Percentiles rank a stretch among this genome's conserved stretches.
Evolutionary conservation across 441 rosid species (phyloP).

Genomic region (Biscutella auriculata): DNA sequence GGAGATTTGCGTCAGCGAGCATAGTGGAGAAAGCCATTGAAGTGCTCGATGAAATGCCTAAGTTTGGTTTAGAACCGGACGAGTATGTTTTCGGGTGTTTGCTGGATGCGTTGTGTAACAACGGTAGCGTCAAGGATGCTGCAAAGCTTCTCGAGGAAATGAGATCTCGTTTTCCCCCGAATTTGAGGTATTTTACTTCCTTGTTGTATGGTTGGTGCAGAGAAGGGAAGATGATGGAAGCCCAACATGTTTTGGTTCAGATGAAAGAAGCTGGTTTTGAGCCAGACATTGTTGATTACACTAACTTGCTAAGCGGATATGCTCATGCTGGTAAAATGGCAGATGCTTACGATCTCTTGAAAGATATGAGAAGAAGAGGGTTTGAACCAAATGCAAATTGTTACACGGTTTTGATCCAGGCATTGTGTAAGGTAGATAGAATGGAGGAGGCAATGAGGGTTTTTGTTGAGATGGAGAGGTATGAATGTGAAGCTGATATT

Average conservation of each 20-base stretch:
- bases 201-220: conserved; percentile 88
- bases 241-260: conserved; percentile 65
- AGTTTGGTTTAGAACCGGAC: conserved; percentile 68
- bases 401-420: conserved; percentile 78
- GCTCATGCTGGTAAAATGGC: conserved; percentile 55
- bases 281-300: conserved; percentile 74
- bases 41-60: conserved; percentile 86
- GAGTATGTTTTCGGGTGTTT: conserved; percentile 63
- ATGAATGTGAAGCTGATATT: conserved; percentile 58
- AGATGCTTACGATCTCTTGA: conserved; percentile 66
- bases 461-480: conserved; percentile 67
- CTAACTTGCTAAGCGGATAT: conserved; percentile 67
- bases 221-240: conserved; percentile 77
- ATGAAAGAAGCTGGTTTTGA: conserved; percentile 71
- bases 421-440: conserved; percentile 44
- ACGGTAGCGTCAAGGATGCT: conserved; percentile 70
- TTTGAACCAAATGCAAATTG: conserved; percentile 60
- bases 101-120: conserved; percentile 74
- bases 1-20: conserved; percentile 77
- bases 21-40: conserved; percentile 73
- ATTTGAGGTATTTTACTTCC: conserved; percentile 55
- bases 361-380: conserved; percentile 64
- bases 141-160: conserved; percentile 65
- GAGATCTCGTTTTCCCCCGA: conserved; percentile 44
- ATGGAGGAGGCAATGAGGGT: conserved; percentile 70